Evolutionary conservation across 2,329 filamentous ascomycete species (phyloP).

Genomic region (Metarhizium humberi): DNA sequence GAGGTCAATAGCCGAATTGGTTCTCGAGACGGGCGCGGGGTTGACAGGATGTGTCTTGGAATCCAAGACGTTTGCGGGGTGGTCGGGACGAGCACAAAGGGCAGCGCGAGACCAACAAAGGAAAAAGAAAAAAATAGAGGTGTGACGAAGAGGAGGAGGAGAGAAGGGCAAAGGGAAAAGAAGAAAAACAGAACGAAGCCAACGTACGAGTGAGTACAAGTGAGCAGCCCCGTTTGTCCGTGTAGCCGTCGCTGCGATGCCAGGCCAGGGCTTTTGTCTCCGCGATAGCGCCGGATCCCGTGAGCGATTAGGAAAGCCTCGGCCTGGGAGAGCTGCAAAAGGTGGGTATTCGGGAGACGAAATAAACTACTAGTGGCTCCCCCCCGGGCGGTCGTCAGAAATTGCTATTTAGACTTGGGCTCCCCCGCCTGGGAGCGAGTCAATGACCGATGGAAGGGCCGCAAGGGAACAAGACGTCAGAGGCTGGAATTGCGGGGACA

Average conservation of each 20-base stretch:
- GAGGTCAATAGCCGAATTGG: neutral
- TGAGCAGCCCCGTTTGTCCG: too few species aligned
- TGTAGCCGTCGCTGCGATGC: too few species aligned
- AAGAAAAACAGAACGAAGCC: too few species aligned
- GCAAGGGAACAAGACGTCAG: neutral
- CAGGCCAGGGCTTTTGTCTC: neutral
- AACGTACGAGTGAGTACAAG: too few species aligned
- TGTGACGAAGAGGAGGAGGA: neutral
- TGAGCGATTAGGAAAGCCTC: neutral
- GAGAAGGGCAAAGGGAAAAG: neutral
- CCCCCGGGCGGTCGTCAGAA: too few species aligned
- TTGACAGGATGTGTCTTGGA: too few species aligned
- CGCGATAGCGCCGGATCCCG: too few species aligned
- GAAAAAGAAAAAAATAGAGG: neutral
- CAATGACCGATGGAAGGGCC: neutral
- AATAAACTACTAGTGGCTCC: too few species aligned
- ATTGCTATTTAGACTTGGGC: neutral
- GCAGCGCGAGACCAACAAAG: neutral
- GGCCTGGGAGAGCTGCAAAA: too few species aligned
- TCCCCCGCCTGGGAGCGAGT: neutral
- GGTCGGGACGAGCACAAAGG: too few species aligned
- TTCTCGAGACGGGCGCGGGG: neutral
- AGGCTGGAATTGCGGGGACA: neutral
- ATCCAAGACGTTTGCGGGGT: too few species aligned
- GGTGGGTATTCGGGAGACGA: too few species aligned